Percentiles rank a stretch among this genome's conserved stretches.
phyloP scores from a whole-genome alignment of 2,329 filamentous ascomycete species.

The Penicillium sp. region DNA sequence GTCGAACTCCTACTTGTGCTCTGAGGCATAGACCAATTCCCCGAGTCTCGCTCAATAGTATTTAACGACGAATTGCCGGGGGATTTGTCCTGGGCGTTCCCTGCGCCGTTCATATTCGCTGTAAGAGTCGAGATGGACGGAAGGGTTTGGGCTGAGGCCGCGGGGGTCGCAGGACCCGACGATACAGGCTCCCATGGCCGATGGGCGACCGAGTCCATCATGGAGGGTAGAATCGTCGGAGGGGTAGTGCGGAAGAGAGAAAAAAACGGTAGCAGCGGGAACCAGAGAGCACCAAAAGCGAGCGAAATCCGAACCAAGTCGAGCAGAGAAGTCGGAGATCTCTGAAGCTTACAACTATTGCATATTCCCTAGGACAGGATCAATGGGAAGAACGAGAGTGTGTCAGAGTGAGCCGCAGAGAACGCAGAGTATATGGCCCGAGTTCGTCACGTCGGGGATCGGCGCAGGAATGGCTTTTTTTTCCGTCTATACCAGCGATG shows the following conservation, averaged over 20 bases:
- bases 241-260: background rate
- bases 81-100: constrained; percentile 41
- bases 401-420: background rate
- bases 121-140: constrained; percentile 51
- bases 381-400: background rate
- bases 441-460: background rate
- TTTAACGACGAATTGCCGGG: constrained; percentile 45
- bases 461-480: background rate
- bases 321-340: no score
- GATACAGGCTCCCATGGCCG: constrained; percentile 46
- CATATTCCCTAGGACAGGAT: background rate
- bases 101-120: constrained; percentile 40
- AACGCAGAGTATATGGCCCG: background rate
- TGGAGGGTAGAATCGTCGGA: background rate
- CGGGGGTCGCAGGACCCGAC: constrained; percentile 36
- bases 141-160: constrained; percentile 42
- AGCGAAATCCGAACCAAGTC: background rate
- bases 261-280: background rate
- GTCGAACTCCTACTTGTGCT: constrained; percentile 29
- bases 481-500: background rate
- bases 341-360: constrained; percentile 1
- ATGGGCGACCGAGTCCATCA: constrained; percentile 45
- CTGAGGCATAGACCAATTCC: constrained; percentile 61
- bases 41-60: constrained; percentile 56
- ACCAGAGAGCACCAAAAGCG: background rate